Evolutionary conservation across 2,329 filamentous ascomycete species (phyloP).

Genomic region (Epichloe sylvatica): DNA sequence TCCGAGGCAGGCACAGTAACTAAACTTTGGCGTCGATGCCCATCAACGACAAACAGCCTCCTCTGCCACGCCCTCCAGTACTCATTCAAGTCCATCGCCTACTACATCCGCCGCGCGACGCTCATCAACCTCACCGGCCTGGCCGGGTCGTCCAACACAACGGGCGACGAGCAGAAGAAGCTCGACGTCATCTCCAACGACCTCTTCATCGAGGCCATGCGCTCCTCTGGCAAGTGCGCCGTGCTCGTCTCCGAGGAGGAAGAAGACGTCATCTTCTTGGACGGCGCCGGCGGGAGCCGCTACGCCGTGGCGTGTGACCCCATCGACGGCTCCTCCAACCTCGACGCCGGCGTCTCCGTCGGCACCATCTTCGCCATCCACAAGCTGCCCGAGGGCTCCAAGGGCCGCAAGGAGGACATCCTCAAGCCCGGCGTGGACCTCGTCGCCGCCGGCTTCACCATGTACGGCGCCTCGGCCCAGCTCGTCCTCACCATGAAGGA

Average conservation of each 20-base stretch:
- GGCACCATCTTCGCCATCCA: constrained; percentile 95
- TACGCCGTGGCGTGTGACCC: constrained; percentile 97
- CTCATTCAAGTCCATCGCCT: constrained; percentile 98
- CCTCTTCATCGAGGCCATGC: constrained; percentile 92
- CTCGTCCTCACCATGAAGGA: constrained; percentile 94
- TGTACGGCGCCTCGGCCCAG: constrained; percentile 96
- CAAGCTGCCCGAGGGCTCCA: constrained; percentile 66
- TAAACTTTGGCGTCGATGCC: neutral
- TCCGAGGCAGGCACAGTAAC: neutral
- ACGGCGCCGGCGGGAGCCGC: constrained; percentile 57
- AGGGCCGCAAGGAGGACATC: constrained; percentile 69
- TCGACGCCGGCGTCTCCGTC: constrained; percentile 94
- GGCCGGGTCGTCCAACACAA: constrained; percentile 86
- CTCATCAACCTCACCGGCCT: constrained; percentile 92
- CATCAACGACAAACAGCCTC: constrained; percentile 40
- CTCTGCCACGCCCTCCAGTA: constrained; percentile 97
- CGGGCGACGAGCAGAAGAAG: constrained; percentile 98
- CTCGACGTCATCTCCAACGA: constrained; percentile 98
- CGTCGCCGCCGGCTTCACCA: constrained; percentile 93
- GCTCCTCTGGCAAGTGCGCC: constrained; percentile 76
- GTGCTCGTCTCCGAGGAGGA: constrained; percentile 97
- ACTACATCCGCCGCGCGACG: constrained; percentile 94
- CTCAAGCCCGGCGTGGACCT: constrained; percentile 82
- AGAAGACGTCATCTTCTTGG: constrained; percentile 81
- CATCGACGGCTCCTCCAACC: constrained; percentile 93